These are phyloP conservation scores for Trypanosoma melophagium DNA, from an alignment of 208 protist species.

Conservation along the genomic window DNA sequence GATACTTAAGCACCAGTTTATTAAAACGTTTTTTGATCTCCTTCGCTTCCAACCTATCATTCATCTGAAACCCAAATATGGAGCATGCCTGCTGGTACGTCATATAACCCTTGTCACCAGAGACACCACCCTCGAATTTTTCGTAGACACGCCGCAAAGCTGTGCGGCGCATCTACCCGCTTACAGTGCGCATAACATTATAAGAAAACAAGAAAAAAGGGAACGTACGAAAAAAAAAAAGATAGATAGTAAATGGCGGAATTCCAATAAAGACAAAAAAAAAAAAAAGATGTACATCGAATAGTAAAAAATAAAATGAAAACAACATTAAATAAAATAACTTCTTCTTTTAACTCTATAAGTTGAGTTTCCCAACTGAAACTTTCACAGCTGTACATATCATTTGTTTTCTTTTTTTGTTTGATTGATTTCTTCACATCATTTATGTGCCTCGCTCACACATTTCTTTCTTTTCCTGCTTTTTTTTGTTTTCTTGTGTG, in stretches of 20 bases:
- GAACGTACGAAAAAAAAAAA: constrained; percentile 4
- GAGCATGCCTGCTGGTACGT: constrained; percentile 84
- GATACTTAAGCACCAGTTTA: constrained; percentile 71
- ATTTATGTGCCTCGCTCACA: background rate
- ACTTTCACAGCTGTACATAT: constrained; percentile 18
- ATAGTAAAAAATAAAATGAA: background rate
- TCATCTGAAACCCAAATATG: constrained; percentile 87
- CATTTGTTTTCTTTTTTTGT: background rate
- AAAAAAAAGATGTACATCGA: constrained; percentile 18
- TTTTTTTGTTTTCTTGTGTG: background rate
- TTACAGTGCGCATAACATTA: constrained; percentile 6
- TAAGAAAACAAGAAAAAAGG: background rate
- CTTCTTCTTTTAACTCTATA: constrained; percentile 2
- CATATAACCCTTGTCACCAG: constrained; percentile 84
- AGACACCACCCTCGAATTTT: constrained; percentile 50
- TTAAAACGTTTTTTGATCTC: constrained; percentile 84
- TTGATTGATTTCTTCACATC: background rate
- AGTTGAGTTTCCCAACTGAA: background rate
- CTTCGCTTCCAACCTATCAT: constrained; percentile 61
- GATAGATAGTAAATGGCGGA: background rate
- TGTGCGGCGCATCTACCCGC: constrained; percentile 35
- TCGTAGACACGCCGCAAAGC: constrained; percentile 26
- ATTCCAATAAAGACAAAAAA: constrained; percentile 9
- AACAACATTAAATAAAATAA: background rate
- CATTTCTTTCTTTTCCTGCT: background rate